Base-by-base conservation (phyloP, 1,284 basidiomycete species). In the Sporisorium reilianum region DNA sequence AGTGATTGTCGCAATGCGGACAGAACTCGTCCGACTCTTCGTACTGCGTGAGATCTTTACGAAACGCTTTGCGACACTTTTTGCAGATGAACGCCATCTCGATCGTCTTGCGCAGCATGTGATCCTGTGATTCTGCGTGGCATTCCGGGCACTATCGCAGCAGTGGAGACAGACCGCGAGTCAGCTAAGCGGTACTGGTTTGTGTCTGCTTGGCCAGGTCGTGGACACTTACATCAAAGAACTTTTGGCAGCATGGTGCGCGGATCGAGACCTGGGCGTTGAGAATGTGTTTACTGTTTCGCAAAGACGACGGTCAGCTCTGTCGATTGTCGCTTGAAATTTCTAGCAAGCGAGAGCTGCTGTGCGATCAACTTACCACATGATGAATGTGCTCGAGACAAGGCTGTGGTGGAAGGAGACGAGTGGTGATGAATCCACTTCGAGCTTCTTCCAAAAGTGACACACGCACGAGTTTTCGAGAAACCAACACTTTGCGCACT, bases 1-100 rank as follows among this genome's bases (percentile, higher is more conserved):
- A 98, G 84, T 95, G 94, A 84, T 99, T 98, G 85, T 97, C 95
- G 84, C 96, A 98, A 86, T 97, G 92, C 0, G 97, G 96, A 84
- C 97, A 99, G 85, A 91, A 98, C 86, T 99, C 96, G 84, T 99
- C 96, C 75, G 93, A 93, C 84, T 97, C 94, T 81, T 99, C 97
- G 83, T 94, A 98, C 28, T 85, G 87, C 0, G 88, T 78, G 91
- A 97, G 94, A 85, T 97, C 94, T 86, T 99, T 98, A 69, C 96
- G 87, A 85, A 99, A 98, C 2, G 94, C 95, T 86, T 95, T 95
- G 85, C 92, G 93, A 88, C 97, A 99, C 86, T 97, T 97, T 86
- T 99, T 99, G 88, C 97, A 99, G 79, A 93, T 87, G 85, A 99
- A 97, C 0, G 88, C 88, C 94, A 99, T 95, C 87, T 98, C 96